Percentiles rank a stretch among this genome's conserved stretches.
Conservation (phyloP, 2,329 filamentous ascomycete species). For the Curvularia sp. region DNA sequence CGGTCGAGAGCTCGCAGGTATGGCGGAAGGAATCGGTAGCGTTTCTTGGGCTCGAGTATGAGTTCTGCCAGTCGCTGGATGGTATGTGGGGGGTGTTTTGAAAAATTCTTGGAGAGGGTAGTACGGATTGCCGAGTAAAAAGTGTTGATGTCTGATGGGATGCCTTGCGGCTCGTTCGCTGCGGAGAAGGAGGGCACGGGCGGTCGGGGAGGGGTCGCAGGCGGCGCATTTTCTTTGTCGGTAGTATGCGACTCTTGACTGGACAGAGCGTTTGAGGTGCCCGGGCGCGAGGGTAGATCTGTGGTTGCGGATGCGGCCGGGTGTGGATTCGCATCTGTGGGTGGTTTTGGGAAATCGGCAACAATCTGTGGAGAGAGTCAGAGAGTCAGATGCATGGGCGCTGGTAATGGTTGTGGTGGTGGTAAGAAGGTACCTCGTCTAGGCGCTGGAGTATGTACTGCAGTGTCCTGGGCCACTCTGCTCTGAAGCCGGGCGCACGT, state of each 20-base stretch:
- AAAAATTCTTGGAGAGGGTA: slow-evolving; percentile 72
- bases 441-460: slow-evolving; percentile 71
- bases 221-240: slow-evolving; percentile 73
- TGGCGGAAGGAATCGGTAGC: slow-evolving; percentile 82
- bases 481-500: slow-evolving; percentile 57
- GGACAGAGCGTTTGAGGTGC: slow-evolving; percentile 31
- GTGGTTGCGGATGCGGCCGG: slow-evolving; percentile 51
- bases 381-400: neutral
- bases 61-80: slow-evolving; percentile 92
- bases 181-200: slow-evolving; percentile 54
- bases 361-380: slow-evolving; percentile 67
- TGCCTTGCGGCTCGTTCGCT: slow-evolving; percentile 33
- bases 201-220: slow-evolving; percentile 53
- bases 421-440: slow-evolving; percentile 61
- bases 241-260: slow-evolving; percentile 62
- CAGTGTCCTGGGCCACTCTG: slow-evolving; percentile 73
- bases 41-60: slow-evolving; percentile 73
- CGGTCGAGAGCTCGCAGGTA: slow-evolving; percentile 92
- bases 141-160: slow-evolving; percentile 44
- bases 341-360: slow-evolving; percentile 74
- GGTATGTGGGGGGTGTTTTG: slow-evolving; percentile 82
- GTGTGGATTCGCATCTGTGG: slow-evolving; percentile 53
- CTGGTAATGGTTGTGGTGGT: neutral
- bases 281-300: slow-evolving; percentile 27
- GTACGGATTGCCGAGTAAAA: slow-evolving; percentile 48